Evolutionary conservation across 2,329 filamentous ascomycete genomes (phyloP).

Genomic region (Penicillium glabrum): DNA sequence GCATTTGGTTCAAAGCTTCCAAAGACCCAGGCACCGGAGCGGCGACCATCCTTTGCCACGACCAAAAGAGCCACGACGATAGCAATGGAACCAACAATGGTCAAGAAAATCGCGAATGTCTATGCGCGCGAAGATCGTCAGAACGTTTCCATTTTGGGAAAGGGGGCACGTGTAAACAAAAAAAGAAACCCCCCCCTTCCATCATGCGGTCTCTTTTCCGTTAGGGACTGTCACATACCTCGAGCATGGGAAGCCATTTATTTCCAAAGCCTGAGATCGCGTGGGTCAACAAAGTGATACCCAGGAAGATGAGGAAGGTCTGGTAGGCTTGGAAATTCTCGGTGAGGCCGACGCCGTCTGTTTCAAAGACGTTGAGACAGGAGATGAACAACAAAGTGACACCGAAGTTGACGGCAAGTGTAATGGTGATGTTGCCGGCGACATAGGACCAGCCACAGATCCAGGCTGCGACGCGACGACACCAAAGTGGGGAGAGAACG

Average conservation of each 20-base stretch:
- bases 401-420: conserved; percentile 71
- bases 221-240: conserved; percentile 53
- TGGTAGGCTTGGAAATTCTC: conserved; percentile 54
- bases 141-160: conserved; percentile 29
- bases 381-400: conserved; percentile 53
- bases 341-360: conserved; percentile 45
- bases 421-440: conserved; percentile 76
- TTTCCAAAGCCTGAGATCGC: conserved; percentile 52
- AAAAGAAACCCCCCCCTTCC: no score
- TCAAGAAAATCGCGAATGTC: conserved; percentile 75
- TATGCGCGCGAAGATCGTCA: conserved; percentile 39
- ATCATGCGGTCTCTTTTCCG: no score
- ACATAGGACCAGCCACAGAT: conserved; percentile 71
- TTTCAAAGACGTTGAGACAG: conserved; percentile 56
- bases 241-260: conserved; percentile 56
- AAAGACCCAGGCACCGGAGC: conserved; percentile 59
- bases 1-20: conserved; percentile 58
- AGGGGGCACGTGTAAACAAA: background rate
- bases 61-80: conserved; percentile 66
- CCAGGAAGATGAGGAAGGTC: conserved; percentile 68
- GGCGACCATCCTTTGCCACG: conserved; percentile 67
- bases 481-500: conserved; percentile 63
- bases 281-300: conserved; percentile 60
- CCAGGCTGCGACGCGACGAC: conserved; percentile 65
- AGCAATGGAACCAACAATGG: conserved; percentile 60